A percentile compares a stretch with the other conserved stretches of the same genome.
These are phyloP conservation scores for Phytophthora sojae DNA, from an alignment of 352 stramenopile genomes.

Conservation along the genomic window DNA sequence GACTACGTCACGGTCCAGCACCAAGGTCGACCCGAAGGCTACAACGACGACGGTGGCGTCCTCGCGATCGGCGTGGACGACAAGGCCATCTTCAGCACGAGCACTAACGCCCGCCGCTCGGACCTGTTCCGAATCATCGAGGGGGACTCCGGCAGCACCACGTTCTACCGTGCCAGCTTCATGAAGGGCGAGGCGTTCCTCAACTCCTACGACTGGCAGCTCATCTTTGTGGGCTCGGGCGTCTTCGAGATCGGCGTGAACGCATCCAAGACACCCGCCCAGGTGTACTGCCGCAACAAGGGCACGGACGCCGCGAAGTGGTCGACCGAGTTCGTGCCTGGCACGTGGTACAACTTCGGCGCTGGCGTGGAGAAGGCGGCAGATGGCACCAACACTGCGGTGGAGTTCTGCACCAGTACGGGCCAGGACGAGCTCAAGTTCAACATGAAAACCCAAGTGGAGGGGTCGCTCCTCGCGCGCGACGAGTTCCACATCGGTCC, in stretches of 20 bases:
- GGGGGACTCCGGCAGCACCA: constrained; percentile 34
- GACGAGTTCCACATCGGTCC: too few relatives aligned
- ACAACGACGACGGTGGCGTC: constrained; percentile 59
- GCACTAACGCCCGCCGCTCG: constrained; percentile 50
- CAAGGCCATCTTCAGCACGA: constrained; percentile 53
- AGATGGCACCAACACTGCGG: too few relatives aligned
- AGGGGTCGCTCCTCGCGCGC: too few relatives aligned
- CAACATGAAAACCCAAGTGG: too few relatives aligned
- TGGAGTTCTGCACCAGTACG: too few relatives aligned
- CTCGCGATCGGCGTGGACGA: constrained; percentile 57
- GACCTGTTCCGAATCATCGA: constrained; percentile 59
- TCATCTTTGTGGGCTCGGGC: constrained; percentile 57
- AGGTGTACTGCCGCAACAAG: constrained; percentile 54
- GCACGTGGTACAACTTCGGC: constrained; percentile 58
- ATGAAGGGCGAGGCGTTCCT: constrained; percentile 48
- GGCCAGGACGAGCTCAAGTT: too few relatives aligned
- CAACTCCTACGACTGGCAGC: constrained; percentile 56
- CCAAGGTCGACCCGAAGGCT: constrained; percentile 43
- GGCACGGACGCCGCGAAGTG: constrained; percentile 30
- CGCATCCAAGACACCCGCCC: constrained; percentile 37
- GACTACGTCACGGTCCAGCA: constrained; percentile 51
- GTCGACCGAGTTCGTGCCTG: background rate
- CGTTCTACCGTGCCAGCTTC: constrained; percentile 63
- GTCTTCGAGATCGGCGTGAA: constrained; percentile 61
- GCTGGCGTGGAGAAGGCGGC: too few relatives aligned